phyloP scores from a whole-genome alignment of 1,284 basidiomycete genomes.

The Laetiporus sulphureus region DNA sequence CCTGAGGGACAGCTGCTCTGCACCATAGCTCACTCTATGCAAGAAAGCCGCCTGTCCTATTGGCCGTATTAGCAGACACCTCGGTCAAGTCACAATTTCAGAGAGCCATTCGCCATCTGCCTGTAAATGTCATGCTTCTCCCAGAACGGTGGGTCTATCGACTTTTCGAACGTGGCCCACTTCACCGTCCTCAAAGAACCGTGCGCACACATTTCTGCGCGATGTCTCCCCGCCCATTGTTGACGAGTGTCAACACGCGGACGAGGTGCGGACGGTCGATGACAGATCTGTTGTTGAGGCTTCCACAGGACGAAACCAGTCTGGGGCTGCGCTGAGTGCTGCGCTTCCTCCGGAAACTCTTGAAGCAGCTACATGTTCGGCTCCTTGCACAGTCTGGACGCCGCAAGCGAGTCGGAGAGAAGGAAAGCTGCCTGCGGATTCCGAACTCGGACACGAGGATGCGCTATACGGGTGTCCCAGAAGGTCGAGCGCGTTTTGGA shows the following conservation, averaged over 20 bases:
- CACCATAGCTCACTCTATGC: no score
- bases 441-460: constrained; percentile 20
- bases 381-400: constrained; percentile 15
- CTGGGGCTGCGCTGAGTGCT: not conserved
- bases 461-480: constrained; percentile 29
- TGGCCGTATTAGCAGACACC: no score
- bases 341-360: constrained; percentile 17
- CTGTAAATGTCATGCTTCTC: constrained; percentile 20
- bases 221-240: constrained; percentile 22
- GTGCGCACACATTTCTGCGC: constrained; percentile 19
- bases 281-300: constrained; percentile 20
- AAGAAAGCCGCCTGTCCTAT: no score
- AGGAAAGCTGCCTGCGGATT: constrained; percentile 20
- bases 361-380: constrained; percentile 13
- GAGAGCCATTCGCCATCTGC: constrained; percentile 7
- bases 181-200: constrained; percentile 16
- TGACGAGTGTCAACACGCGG: constrained; percentile 19
- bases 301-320: not conserved
- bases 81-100: not conserved
- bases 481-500: constrained; percentile 20
- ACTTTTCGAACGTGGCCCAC: constrained; percentile 20
- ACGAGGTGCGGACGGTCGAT: constrained; percentile 20
- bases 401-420: constrained; percentile 19
- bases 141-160: constrained; percentile 22
- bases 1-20: no score